A percentile compares a stretch with the other conserved stretches of the same genome.
Conservation (phyloP, 805 yeast genomes). For the Starmerella stellata region DNA sequence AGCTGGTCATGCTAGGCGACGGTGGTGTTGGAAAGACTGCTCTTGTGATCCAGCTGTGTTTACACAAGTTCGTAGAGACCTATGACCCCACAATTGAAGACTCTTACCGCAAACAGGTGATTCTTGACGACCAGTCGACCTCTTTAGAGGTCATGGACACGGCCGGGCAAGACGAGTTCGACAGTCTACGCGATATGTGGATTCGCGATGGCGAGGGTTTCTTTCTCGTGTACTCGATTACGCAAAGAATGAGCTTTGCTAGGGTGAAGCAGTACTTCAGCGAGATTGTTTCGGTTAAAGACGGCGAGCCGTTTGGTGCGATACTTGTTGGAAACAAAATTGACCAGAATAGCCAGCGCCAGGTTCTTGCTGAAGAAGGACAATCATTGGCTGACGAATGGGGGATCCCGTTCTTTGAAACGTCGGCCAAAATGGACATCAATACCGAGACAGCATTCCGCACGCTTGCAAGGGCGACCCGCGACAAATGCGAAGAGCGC, state of each 20-base stretch:
- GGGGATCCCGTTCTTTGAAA: slow-evolving; percentile 59
- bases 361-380: slow-evolving; percentile 69
- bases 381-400: slow-evolving; percentile 53
- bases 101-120: slow-evolving; percentile 57
- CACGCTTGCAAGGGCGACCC: slow-evolving; percentile 47
- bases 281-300: slow-evolving; percentile 59
- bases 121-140: slow-evolving; percentile 61
- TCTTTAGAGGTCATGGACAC: slow-evolving; percentile 84
- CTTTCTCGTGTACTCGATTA: slow-evolving; percentile 70
- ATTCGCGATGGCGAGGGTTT: slow-evolving; percentile 96
- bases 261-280: slow-evolving; percentile 66
- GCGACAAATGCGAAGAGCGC: slow-evolving; percentile 36
- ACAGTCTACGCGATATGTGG: slow-evolving; percentile 81
- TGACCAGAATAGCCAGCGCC: slow-evolving; percentile 60
- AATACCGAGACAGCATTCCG: slow-evolving; percentile 75
- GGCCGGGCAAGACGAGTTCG: slow-evolving; percentile 96
- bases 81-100: slow-evolving; percentile 94
- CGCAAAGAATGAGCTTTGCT: slow-evolving; percentile 68
- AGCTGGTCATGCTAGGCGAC: slow-evolving; percentile 92
- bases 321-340: slow-evolving; percentile 82
- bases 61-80: slow-evolving; percentile 88
- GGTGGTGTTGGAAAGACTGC: slow-evolving; percentile 99
- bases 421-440: slow-evolving; percentile 81
- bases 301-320: slow-evolving; percentile 41
- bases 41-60: slow-evolving; percentile 62